Percentiles rank a stretch among this genome's conserved stretches.
These are phyloP conservation scores for Hirschioporus abietinus DNA, from an alignment of 768 basidiomycete genomes.

Conservation along the genomic window DNA sequence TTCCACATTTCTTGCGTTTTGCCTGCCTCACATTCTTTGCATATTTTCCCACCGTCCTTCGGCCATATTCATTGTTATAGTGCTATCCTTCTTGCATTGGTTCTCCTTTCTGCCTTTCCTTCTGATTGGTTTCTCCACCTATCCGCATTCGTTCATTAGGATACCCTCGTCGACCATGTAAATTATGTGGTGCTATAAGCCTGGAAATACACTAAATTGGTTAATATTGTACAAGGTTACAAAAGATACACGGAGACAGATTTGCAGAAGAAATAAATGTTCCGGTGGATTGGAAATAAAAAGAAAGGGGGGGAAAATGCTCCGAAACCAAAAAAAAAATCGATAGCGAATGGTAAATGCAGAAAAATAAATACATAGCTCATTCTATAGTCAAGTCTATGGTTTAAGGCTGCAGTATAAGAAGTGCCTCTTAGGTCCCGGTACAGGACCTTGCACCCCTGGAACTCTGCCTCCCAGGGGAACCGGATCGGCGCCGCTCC, in stretches of 20 bases:
- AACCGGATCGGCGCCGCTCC: conserved; percentile 46
- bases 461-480: conserved; percentile 59
- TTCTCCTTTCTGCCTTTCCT: not conserved
- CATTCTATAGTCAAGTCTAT: conserved; percentile 27
- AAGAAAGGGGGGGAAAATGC: not conserved
- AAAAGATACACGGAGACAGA: not conserved
- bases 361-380: not conserved
- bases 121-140: not conserved
- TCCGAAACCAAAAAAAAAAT: not conserved
- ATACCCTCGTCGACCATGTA: not conserved
- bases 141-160: not conserved
- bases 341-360: not conserved
- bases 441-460: conserved; percentile 55
- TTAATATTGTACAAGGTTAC: not conserved
- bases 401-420: conserved; percentile 73
- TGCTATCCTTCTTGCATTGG: not conserved
- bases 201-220: not conserved
- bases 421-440: conserved; percentile 79
- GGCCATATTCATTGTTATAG: not conserved
- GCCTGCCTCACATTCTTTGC: not conserved
- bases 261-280: not conserved
- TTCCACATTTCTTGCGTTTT: conserved; percentile 15
- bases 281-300: not conserved
- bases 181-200: not conserved
- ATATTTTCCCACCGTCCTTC: conserved; percentile 6